phyloP scores from a whole-genome alignment of 768 basidiomycete species.

The Suillus weaverae region DNA sequence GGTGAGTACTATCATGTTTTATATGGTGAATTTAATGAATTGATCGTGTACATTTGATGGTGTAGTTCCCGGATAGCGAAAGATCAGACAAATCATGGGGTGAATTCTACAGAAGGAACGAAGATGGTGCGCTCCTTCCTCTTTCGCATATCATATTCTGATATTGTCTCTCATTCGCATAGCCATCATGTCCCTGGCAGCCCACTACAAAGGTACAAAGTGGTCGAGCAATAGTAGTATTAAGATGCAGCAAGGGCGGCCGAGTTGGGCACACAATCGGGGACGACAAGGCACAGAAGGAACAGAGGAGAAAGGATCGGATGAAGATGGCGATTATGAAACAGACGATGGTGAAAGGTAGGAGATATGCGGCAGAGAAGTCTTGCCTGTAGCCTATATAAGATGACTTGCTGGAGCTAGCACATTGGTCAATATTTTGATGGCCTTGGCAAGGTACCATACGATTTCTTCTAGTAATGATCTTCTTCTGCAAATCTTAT shows the following conservation, averaged over 20 bases:
- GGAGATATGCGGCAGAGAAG: conserved; percentile 1
- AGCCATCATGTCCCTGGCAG: conserved; percentile 30
- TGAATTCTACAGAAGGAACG: conserved; percentile 56
- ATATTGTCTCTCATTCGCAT: background rate
- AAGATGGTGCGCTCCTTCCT: conserved; percentile 41
- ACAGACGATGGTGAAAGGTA: conserved; percentile 19
- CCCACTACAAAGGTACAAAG: conserved; percentile 20
- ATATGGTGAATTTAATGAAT: background rate
- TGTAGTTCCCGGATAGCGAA: conserved; percentile 47
- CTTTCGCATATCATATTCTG: conserved; percentile 6
- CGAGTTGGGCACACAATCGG: conserved; percentile 24
- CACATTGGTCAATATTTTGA: background rate
- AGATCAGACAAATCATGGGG: conserved; percentile 60
- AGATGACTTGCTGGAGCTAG: background rate
- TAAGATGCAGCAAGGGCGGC: conserved; percentile 20
- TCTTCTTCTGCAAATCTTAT: background rate
- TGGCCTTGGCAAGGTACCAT: conserved; percentile 1
- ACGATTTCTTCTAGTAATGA: background rate
- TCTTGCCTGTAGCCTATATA: background rate
- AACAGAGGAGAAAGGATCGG: conserved; percentile 8
- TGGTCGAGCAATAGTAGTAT: conserved; percentile 11
- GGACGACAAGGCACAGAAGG: conserved; percentile 2
- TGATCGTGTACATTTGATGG: background rate
- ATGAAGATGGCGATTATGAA: conserved; percentile 23
- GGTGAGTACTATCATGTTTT: conserved; percentile 35